Conservation (phyloP, 2,329 filamentous ascomycete species). For the Microcyclosporella mali region DNA sequence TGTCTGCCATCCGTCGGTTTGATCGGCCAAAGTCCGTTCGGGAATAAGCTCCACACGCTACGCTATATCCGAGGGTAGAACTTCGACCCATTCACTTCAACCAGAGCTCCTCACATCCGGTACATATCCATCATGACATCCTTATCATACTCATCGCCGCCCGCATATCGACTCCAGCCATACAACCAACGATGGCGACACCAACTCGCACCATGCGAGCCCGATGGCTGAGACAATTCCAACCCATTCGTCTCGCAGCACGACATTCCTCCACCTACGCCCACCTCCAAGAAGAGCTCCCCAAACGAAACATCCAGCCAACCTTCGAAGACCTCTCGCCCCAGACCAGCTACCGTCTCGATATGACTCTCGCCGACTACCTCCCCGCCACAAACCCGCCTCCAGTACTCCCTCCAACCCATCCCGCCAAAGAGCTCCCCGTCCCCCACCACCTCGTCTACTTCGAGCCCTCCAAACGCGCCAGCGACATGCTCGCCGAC, state of each 20-base stretch:
- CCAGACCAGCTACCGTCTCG: conserved; percentile 17
- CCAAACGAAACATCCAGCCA: conserved; percentile 43
- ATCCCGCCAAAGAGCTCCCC: conserved; percentile 40
- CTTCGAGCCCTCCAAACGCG: conserved; percentile 66
- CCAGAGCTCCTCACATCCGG: no score
- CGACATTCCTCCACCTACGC: conserved; percentile 33
- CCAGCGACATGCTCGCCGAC: conserved; percentile 63
- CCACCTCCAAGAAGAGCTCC: conserved; percentile 41
- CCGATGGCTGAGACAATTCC: conserved; percentile 3
- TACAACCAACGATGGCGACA: conserved; percentile 4
- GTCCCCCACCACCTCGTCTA: conserved; percentile 78
- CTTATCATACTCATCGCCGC: no score
- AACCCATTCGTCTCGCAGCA: no score
- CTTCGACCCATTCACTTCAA: no score
- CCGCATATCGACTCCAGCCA: no score
- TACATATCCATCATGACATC: no score
- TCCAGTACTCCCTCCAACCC: conserved; percentile 29
- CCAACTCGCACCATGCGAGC: conserved; percentile 1
- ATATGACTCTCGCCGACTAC: conserved; percentile 15
- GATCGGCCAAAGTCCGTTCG: no score
- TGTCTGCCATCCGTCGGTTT: no score
- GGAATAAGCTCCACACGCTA: no score
- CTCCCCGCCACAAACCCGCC: conserved; percentile 22
- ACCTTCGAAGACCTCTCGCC: conserved; percentile 55
- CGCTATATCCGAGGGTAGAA: no score